These are phyloP conservation scores for Botryotinia convoluta DNA, from an alignment of 2,329 filamentous ascomycete species.

Conservation along the genomic window DNA sequence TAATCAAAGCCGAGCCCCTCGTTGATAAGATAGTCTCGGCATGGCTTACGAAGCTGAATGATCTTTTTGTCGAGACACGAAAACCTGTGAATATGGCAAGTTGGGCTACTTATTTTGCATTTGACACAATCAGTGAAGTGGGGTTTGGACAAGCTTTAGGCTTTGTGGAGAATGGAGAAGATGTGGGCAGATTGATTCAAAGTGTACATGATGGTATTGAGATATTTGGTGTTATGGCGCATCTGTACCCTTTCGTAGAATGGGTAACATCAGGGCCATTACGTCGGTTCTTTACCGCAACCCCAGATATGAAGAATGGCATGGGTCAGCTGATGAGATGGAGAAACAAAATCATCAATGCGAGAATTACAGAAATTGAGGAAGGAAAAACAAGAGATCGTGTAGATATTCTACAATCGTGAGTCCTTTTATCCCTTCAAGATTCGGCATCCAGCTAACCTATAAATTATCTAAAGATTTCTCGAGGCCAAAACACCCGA, in stretches of 20 bases:
- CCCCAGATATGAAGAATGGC: conserved; percentile 6
- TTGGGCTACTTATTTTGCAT: conserved; percentile 51
- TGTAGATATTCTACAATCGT: conserved; percentile 7
- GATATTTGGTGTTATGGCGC: conserved; percentile 38
- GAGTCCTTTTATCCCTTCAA: not conserved
- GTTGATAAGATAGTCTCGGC: conserved; percentile 49
- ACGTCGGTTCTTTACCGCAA: conserved; percentile 33
- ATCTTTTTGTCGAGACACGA: conserved; percentile 45
- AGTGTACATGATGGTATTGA: conserved; percentile 47
- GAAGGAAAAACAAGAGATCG: not conserved
- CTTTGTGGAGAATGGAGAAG: conserved; percentile 51
- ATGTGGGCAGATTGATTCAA: conserved; percentile 53
- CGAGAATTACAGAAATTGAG: conserved; percentile 6
- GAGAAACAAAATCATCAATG: conserved; percentile 7
- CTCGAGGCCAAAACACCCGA: not conserved
- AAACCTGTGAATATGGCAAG: conserved; percentile 52
- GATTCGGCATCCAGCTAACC: not conserved
- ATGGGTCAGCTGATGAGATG: conserved; percentile 19
- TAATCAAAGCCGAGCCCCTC: conserved; percentile 58
- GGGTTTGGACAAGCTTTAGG: conserved; percentile 56
- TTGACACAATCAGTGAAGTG: conserved; percentile 56
- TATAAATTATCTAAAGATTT: not conserved
- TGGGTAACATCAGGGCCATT: conserved; percentile 53
- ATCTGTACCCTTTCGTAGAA: conserved; percentile 52
- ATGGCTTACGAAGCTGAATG: conserved; percentile 50